Base-by-base conservation (phyloP, 495 filamentous ascomycete genomes). In the Xylaria cubensis region DNA sequence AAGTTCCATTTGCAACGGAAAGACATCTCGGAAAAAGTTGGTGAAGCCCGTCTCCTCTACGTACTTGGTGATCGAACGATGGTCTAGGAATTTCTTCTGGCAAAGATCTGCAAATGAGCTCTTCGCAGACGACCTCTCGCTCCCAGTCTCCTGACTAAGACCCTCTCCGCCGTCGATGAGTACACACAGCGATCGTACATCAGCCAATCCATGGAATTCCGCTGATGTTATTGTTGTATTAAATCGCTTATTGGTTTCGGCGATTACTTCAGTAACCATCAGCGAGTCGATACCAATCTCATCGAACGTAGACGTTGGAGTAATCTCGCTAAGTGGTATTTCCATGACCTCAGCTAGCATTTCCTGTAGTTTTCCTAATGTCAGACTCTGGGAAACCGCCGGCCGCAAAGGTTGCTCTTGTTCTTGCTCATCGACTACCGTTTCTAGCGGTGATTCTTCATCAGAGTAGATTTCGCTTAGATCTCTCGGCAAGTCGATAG, bases 231-330 rank as follows among this genome's bases (percentile, higher is more conserved):
- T 29, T 12, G 44, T 64, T 4, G 56, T 34, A 36, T 69, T 50
- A 19, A 75, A 74, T 41, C 46, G 67, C 26, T 72, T 75, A n/a
- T 70, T 70, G 39, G 85, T 80, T 24, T 84, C 82, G 17, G 56
- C 62, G 1, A 83, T 51, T 7, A 86, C 75, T 73, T 85, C 84
- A 3, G 77, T 86, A 34, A 72, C 73, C 77, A 84, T 78, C 12
- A 86, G 70, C 6, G 84, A 86, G 72, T 86, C 83, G 21, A 85
- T 82, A 2, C 83, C 82, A 9, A 85, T 63, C 3, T 84, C 77
- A 7, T 79, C 74, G 67, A 51, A 80, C 51, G 29, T 48, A 42
- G 75, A 61, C 10, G 34, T 61, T 4, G 58, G 58, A 39, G 34
- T 21, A 1, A 61, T 39, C 58, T 61, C 58, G 34, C 19, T 39